These are phyloP conservation scores for Fusarium algeriense DNA, from an alignment of 2,329 filamentous ascomycete species.

Conservation along the genomic window DNA sequence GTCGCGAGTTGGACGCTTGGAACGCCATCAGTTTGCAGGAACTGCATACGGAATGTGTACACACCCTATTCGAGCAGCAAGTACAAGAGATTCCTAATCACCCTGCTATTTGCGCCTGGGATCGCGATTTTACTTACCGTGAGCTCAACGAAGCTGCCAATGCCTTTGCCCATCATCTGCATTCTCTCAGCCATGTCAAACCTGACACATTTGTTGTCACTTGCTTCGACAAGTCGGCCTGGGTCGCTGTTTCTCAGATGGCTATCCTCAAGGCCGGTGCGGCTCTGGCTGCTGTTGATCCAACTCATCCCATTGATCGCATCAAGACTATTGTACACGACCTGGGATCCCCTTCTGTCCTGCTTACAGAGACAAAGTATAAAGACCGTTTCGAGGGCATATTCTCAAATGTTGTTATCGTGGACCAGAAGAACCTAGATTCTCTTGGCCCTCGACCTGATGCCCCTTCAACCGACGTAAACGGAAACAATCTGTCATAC, in stretches of 20 bases:
- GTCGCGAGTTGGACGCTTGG: background rate
- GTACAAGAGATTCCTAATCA: background rate
- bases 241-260: background rate
- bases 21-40: background rate
- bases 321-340: background rate
- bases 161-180: background rate
- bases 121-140: background rate
- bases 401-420: background rate
- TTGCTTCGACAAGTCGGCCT: constrained; percentile 1
- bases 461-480: background rate
- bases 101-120: background rate
- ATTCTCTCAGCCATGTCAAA: background rate
- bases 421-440: background rate
- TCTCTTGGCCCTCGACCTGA: background rate
- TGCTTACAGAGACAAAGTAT: background rate
- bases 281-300: background rate
- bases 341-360: background rate
- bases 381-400: background rate
- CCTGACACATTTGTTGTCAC: background rate
- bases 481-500: background rate
- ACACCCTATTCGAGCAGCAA: background rate
- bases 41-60: background rate
- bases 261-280: background rate
- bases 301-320: background rate
- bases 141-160: background rate